A percentile compares a stretch with the other conserved stretches of the same genome.
These are phyloP conservation scores for Penstemon barbatus DNA, from an alignment of 257 asterid species.

Conservation along the genomic window DNA sequence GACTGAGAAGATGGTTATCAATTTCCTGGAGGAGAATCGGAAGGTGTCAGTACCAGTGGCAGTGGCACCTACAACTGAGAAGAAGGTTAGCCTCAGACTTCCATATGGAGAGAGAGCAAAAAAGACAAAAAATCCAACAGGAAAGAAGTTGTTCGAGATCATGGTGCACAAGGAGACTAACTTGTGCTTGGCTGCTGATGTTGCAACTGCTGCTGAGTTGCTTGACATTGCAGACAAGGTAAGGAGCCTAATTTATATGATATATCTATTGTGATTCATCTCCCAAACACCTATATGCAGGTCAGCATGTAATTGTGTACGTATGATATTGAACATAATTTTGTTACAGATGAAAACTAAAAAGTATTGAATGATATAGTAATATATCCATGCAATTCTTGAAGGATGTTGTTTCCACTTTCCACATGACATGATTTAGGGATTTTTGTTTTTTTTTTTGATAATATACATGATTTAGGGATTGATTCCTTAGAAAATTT, in stretches of 20 bases:
- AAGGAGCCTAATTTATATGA: constrained; percentile 15
- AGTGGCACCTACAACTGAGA: constrained; percentile 30
- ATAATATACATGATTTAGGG: not conserved
- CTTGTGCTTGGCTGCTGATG: constrained; percentile 97
- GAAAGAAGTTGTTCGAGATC: constrained; percentile 85
- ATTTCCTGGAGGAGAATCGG: constrained; percentile 78
- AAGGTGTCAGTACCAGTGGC: constrained; percentile 62
- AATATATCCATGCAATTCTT: constrained; percentile 1
- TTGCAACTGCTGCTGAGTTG: constrained; percentile 86
- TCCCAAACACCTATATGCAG: not conserved
- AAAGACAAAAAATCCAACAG: constrained; percentile 79
- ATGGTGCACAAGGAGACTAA: constrained; percentile 83
- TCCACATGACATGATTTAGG: not conserved
- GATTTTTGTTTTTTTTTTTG: not conserved
- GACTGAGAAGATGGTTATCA: constrained; percentile 74
- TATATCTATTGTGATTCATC: constrained; percentile 8
- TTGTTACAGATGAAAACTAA: not conserved
- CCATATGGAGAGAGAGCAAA: constrained; percentile 82
- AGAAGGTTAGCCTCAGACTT: constrained; percentile 49
- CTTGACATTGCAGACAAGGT: constrained; percentile 94
- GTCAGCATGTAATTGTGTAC: not conserved
- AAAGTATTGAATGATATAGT: not conserved
- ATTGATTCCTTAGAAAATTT: not conserved
- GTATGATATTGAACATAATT: not conserved
- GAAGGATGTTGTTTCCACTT: not conserved